These are phyloP conservation scores for Pseudevernia furfuracea DNA, from an alignment of 495 filamentous ascomycete genomes.

Conservation along the genomic window DNA sequence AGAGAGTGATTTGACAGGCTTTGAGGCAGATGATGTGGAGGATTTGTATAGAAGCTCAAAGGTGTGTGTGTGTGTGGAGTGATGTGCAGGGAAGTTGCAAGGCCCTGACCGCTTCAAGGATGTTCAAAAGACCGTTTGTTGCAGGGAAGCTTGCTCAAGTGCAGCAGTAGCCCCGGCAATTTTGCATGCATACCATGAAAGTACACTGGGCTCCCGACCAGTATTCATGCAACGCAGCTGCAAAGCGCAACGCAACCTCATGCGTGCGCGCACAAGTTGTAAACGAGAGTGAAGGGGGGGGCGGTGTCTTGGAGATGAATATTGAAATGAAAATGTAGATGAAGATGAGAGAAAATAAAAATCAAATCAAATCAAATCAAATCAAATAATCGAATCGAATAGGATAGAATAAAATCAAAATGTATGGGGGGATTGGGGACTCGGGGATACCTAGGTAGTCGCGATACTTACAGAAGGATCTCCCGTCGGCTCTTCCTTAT, in stretches of 20 bases:
- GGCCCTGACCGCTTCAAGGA: conserved; percentile 11
- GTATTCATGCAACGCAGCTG: conserved; percentile 9
- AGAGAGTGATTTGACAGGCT: background rate
- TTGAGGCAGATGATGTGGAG: background rate
- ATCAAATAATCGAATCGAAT: no score
- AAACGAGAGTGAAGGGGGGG: background rate
- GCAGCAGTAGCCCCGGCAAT: conserved; percentile 14
- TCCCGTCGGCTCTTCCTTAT: conserved; percentile 24
- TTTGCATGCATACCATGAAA: conserved; percentile 16
- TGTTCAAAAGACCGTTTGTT: conserved; percentile 13
- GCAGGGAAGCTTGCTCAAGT: conserved; percentile 18
- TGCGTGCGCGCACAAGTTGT: background rate
- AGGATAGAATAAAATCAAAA: no score
- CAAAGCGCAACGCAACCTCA: conserved; percentile 1
- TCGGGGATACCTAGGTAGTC: conserved; percentile 7
- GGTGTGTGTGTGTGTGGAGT: conserved; percentile 4
- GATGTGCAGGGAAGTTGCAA: conserved; percentile 4
- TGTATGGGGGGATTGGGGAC: background rate
- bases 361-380: no score
- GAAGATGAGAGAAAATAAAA: no score
- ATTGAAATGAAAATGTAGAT: background rate
- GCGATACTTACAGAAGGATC: conserved; percentile 25
- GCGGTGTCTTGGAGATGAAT: background rate
- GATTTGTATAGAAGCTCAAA: conserved; percentile 5
- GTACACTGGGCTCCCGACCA: conserved; percentile 13